Base-by-base conservation (phyloP, 1,284 basidiomycete genomes). In the Ceratobasidium papillatum region DNA sequence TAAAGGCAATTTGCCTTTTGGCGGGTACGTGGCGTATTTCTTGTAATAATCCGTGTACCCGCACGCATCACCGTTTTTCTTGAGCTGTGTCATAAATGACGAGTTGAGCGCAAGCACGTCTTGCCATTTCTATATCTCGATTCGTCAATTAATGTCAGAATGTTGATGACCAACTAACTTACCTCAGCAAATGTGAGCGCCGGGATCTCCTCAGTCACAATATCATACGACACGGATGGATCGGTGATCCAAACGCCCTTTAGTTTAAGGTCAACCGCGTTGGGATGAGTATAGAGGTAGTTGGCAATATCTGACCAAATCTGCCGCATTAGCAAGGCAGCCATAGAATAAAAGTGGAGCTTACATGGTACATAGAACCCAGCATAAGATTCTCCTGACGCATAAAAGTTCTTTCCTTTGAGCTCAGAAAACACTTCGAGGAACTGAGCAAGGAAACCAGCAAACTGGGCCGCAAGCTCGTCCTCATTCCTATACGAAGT, bases 361-460 rank as follows among this genome's bases (percentile, higher is more conserved):
- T 78, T 69, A 56, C 41, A 76, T 51, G 91, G 90, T 34, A 92
- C 83, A 79, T 91, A 92, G 75, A 84, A 86, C 71, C 88, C 87
- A 3, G 87, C 87, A 78, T 90, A 89, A 9, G 56, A 74, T 83
- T 92, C 91, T 34, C 91, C 91, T 11, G 86, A 84, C 8, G 92
- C 77, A 41, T 74, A 77, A 45, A 77, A 75, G 27, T 74, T 76
- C 82, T 91, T 91, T 25, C 85, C 86, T 79, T 91, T 90, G 69
- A 93, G 79, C 78, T 93, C 91, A 0, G 84, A 84, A 81, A 93
- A 93, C 0, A 93, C 87, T 25, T 89, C 86, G 12, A 93, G 83
- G 82, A 93, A 93, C 79, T 93, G 92, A 75, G 90, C 86, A 78
- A 93, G 77, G 80, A 93, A 93, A 9, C 89, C 89, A 38, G 89